Conservation (phyloP, 306 rosid genomes). For the Prunus fruticosa region DNA sequence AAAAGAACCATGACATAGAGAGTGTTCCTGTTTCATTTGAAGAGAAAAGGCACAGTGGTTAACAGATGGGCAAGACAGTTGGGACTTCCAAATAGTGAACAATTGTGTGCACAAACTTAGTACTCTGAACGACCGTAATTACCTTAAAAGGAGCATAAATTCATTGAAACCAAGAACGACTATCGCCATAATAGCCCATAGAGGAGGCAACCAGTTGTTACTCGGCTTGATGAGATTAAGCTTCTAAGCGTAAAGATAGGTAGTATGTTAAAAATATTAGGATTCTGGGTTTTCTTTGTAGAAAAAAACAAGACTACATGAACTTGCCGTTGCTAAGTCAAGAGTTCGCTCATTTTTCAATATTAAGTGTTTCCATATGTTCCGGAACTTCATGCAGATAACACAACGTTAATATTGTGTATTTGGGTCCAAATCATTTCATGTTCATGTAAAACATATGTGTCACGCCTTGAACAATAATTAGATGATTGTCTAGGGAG, state of each 20-base stretch:
- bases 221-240: constrained; percentile 39
- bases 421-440: no score
- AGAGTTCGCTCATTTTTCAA: not conserved
- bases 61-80: not conserved
- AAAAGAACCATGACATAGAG: constrained; percentile 56
- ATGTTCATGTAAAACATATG: no score
- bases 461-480: no score
- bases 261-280: not conserved
- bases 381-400: no score
- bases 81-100: not conserved
- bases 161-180: constrained; percentile 81
- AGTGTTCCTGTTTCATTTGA: constrained; percentile 72
- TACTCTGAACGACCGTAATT: constrained; percentile 15
- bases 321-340: not conserved
- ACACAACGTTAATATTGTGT: no score
- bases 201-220: constrained; percentile 91
- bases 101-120: not conserved
- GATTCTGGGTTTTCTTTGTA: not conserved
- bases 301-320: not conserved
- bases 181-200: constrained; percentile 82
- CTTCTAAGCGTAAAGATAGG: not conserved
- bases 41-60: constrained; percentile 15
- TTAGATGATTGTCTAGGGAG: no score
- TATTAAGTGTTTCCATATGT: not conserved
- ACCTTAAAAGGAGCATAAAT: constrained; percentile 83